Conservation (phyloP, 768 basidiomycete genomes). For the Agaricus bisporus region DNA sequence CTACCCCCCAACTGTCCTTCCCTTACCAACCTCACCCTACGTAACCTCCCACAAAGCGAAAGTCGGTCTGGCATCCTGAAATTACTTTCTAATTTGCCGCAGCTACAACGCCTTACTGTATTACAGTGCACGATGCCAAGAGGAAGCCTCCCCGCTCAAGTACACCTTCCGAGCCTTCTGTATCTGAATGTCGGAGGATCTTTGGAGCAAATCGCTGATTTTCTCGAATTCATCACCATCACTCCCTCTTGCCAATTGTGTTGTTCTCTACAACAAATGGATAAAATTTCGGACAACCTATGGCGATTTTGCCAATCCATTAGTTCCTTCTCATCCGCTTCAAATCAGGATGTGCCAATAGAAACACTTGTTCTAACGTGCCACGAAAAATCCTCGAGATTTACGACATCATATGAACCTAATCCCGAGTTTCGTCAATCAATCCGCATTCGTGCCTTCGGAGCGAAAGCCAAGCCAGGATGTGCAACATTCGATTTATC, state of each 20-base stretch:
- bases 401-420: slow-evolving; percentile 3
- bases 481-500: slow-evolving; percentile 26
- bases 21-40: slow-evolving; percentile 29
- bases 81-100: slow-evolving; percentile 26
- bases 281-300: neutral
- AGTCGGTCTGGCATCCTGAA: slow-evolving; percentile 24
- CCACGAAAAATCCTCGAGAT: slow-evolving; percentile 1
- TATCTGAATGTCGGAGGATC: neutral
- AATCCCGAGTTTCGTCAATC: slow-evolving; percentile 28
- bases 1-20: slow-evolving; percentile 28
- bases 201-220: slow-evolving; percentile 1
- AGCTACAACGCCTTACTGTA: slow-evolving; percentile 29
- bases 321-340: neutral
- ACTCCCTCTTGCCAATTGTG: slow-evolving; percentile 3
- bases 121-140: slow-evolving; percentile 15
- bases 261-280: neutral
- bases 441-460: slow-evolving; percentile 27
- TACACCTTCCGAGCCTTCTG: neutral
- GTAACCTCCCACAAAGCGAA: slow-evolving; percentile 30
- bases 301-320: slow-evolving; percentile 6
- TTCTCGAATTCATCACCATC: slow-evolving; percentile 1
- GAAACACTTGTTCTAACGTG: slow-evolving; percentile 1
- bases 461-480: slow-evolving; percentile 15
- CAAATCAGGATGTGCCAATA: slow-evolving; percentile 1
- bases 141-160: slow-evolving; percentile 25